Evolutionary conservation across 371 early-diverging fungal genomes (phyloP), one percentile per base, ranked within the genome.

Genomic region (Mucor ambiguus): DNA sequence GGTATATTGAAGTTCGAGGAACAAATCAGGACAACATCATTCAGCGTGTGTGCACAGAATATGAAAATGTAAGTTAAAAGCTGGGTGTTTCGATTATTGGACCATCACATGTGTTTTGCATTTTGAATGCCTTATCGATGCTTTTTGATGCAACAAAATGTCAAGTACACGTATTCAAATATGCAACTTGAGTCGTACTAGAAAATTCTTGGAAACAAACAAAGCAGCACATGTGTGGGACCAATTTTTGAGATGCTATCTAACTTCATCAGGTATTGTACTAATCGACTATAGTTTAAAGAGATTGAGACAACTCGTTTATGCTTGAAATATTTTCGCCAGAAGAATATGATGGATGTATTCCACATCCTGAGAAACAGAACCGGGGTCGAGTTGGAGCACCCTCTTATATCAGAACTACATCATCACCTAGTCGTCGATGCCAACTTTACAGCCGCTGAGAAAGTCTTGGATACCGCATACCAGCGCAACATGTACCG

Each of bases 1-100:
- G 99, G 99, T 93, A 90, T 77, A 87, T 98, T 16, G 93, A 94
- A 77, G 73, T 98, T 6, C 85, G 85, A 52, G 99, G 99, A 1
- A 82, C 90, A 20, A 69, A 81, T 33, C 86, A 96, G 57, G 73
- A 82, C 11, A 82, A 81, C 16, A 67, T 92, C 18, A 88, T 96
- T 30, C 84, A 89, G 38, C 79, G 79, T 26, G 85, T 83, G 0
- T 82, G 86, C 61, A 61, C 77, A 65, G 85, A 91, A 33, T 93
- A 88, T 70, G 78, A 87, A 54, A 82, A 85, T 59, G 93, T 93
- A 84, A 71, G 82, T 48, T 61, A 33, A 24, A 37, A 37, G 11
- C 1, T 37, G 16, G 14, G 37, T 14, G 11, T 18, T 58, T 26
- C 35, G 6, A 18, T 10, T 7, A 1, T 20, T 20, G 44, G 20